Evolutionary conservation across 2,329 filamentous ascomycete species (phyloP), one percentile per base, ranked within the genome.

Genomic region (Parasarocladium wereldwijsianum): DNA sequence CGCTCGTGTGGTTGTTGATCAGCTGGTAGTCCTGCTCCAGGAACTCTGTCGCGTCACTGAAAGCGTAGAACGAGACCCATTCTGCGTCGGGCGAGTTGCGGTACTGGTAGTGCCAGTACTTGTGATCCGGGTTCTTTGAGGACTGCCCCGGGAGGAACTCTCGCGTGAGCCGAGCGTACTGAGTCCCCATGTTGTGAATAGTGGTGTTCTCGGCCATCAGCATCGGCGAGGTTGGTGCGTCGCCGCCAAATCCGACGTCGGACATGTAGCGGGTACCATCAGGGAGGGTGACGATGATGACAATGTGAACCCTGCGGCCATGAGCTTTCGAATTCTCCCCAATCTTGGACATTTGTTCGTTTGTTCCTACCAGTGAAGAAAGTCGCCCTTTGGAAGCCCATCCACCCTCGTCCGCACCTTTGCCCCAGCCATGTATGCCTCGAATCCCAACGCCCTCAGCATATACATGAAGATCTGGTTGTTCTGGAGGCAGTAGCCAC

Each of bases 221-320:
- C 21, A 80, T 47, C 6, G 75, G 73, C 11, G 51, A 49, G 2
- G 66, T 74, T 3, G 71, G 58, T 6, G 68, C 66, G 40, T 74
- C 67, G 13, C 66, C 68, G 26, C 76, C 76, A 42, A 80, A 80
- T 4, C 64, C 70, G 8, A 75, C 67, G 43, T 81, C 76, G 8
- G 70, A 47, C 42, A 64, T 51, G 48, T 64, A 74, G 33, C 57
- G 52, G 17, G 58, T 57, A 22, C 54, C 54, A 5, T 56, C 50
- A 2, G 56, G 44, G 19, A 80, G 53, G 2, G 59, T 65, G 24
- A 76, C 61, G 31, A 78, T 68, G 39, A 71, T 66, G 26, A 76
- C 57, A 43, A 77, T 66, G 45, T 79, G 73, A 10, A 61, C 55
- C 44, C 50, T 45, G 16, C 6, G 22, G 16, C n/a, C 19, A 13